These are phyloP conservation scores for Calonectria montana DNA, from an alignment of 2,329 filamentous ascomycete genomes.

Conservation along the genomic window DNA sequence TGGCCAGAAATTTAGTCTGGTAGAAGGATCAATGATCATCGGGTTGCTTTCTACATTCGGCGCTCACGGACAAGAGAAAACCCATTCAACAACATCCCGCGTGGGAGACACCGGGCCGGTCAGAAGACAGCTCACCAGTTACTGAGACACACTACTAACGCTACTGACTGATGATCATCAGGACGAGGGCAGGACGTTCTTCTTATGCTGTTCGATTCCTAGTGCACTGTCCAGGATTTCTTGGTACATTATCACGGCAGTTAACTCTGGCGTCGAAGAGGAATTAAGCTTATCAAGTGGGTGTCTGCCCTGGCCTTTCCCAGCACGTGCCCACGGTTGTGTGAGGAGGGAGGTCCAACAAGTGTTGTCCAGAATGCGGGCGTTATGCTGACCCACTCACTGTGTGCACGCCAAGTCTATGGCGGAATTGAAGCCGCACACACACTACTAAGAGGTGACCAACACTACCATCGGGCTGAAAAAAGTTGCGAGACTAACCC, in stretches of 20 bases:
- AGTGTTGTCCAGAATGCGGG: neutral
- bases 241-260: neutral
- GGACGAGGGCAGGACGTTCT: neutral
- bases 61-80: no score
- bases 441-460: no score
- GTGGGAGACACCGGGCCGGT: neutral
- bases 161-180: neutral
- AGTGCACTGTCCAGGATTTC: no score
- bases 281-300: neutral
- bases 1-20: neutral
- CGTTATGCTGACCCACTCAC: neutral
- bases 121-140: neutral
- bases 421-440: neutral
- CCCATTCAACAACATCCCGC: neutral
- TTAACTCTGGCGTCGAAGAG: no score
- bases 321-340: neutral
- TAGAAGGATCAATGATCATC: neutral
- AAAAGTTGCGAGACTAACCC: no score
- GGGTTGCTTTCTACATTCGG: neutral
- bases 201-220: neutral
- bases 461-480: no score
- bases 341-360: neutral
- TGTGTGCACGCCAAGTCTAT: neutral
- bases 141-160: neutral
- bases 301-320: neutral